Evolutionary conservation across 108 stramenopile species (phyloP).

Genomic region (Chaetoceros tenuissimus): DNA sequence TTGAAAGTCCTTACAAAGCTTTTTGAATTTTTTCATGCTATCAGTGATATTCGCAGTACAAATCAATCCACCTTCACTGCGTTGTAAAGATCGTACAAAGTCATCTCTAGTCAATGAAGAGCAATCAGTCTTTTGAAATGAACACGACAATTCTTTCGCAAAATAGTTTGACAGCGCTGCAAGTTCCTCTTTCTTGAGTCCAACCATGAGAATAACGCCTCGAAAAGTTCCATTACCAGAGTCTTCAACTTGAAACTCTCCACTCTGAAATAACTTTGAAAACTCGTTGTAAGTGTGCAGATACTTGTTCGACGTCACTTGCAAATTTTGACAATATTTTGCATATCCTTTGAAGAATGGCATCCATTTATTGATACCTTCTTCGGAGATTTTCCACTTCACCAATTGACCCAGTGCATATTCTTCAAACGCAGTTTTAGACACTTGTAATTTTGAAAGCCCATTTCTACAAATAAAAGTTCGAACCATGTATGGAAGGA

Average conservation of each 20-base stretch:
- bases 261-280: constrained; percentile 32
- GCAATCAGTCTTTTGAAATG: constrained; percentile 7
- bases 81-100: constrained; percentile 1
- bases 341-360: constrained; percentile 63
- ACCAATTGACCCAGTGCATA: constrained; percentile 31
- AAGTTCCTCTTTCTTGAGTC: constrained; percentile 17
- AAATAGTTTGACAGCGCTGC: constrained; percentile 20
- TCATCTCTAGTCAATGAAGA: constrained; percentile 8
- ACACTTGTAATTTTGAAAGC: constrained; percentile 29
- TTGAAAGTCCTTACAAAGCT: constrained; percentile 8
- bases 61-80: constrained; percentile 11
- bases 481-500: constrained; percentile 80
- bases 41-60: constrained; percentile 16
- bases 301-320: constrained; percentile 26
- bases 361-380: constrained; percentile 41
- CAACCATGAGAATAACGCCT: constrained; percentile 39
- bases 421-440: constrained; percentile 32
- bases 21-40: constrained; percentile 4
- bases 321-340: constrained; percentile 22
- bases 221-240: constrained; percentile 8
- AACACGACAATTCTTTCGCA: constrained; percentile 22
- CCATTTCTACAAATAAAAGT: constrained; percentile 79
- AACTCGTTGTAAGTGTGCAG: constrained; percentile 45
- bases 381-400: constrained; percentile 55
- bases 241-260: constrained; percentile 6